A percentile compares a stretch with the other conserved stretches of the same genome.
These are phyloP conservation scores for Paramecium biaurelia DNA, from an alignment of 73 alveolate genomes.

Conservation along the genomic window DNA sequence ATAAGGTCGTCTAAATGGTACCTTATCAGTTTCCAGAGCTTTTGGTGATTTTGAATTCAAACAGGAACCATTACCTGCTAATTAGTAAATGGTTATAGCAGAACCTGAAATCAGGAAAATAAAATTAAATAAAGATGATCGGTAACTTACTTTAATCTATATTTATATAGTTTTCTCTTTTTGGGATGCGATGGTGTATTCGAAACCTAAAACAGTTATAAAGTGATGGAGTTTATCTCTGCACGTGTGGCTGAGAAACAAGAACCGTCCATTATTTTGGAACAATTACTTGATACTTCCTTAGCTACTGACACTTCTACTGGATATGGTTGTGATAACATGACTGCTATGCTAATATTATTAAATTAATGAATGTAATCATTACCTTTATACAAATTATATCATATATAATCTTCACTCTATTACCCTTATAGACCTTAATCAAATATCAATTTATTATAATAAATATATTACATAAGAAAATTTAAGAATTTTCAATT, in stretches of 20 bases:
- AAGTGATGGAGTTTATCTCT: neutral
- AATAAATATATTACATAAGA: neutral
- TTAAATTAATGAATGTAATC: neutral
- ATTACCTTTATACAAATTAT: neutral
- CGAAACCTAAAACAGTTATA: constrained; percentile 51
- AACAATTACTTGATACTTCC: neutral
- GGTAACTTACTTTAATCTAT: neutral
- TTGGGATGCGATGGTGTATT: constrained; percentile 74
- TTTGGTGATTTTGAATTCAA: constrained; percentile 93
- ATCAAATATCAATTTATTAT: neutral
- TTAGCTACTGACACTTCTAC: neutral
- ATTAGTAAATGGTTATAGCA: constrained; percentile 88
- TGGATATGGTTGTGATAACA: constrained; percentile 45
- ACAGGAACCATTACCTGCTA: constrained; percentile 76
- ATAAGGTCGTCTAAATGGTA: constrained; percentile 84
- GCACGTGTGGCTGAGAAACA: neutral
- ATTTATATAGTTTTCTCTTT: neutral
- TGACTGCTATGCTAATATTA: constrained; percentile 21
- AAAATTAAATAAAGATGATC: constrained; percentile 70
- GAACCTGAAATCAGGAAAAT: constrained; percentile 80
- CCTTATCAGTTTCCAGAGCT: constrained; percentile 82
- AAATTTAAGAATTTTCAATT: neutral
- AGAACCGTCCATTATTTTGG: neutral
- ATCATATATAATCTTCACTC: neutral
- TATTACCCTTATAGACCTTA: neutral